Conservation (phyloP, 1,284 basidiomycete species). For the Moniliophthora roreri region DNA sequence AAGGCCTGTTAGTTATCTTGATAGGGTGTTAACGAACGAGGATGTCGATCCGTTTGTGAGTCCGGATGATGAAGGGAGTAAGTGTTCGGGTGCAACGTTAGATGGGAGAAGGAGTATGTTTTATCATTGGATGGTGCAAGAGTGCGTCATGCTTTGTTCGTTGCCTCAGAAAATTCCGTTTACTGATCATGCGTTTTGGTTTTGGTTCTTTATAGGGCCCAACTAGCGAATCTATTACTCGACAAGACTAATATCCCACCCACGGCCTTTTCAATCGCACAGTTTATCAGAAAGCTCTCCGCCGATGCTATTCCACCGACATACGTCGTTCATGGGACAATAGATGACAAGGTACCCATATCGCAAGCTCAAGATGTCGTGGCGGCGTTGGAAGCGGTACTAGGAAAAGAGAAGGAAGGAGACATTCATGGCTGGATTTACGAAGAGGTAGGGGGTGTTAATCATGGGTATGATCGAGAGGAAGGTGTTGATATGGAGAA, state of each 20-base stretch:
- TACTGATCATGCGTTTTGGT: not conserved
- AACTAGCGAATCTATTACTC: constrained; percentile 29
- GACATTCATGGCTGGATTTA: constrained; percentile 24
- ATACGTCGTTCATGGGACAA: constrained; percentile 33
- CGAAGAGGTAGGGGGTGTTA: constrained; percentile 29
- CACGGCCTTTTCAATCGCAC: constrained; percentile 28
- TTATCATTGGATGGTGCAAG: constrained; percentile 39
- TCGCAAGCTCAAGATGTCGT: constrained; percentile 32
- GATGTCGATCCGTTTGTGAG: constrained; percentile 33
- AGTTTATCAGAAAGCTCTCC: constrained; percentile 22
- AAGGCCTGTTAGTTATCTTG: constrained; percentile 30
- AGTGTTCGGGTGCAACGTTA: constrained; percentile 23
- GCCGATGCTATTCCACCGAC: constrained; percentile 26
- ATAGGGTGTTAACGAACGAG: constrained; percentile 25
- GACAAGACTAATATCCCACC: constrained; percentile 30
- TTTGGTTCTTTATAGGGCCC: constrained; percentile 20
- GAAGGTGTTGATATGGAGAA: constrained; percentile 29
- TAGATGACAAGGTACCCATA: constrained; percentile 34
- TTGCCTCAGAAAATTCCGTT: not conserved
- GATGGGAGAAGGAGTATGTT: constrained; percentile 31
- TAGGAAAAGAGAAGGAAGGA: constrained; percentile 11
- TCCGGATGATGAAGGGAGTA: constrained; percentile 21
- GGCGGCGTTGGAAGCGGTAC: constrained; percentile 23
- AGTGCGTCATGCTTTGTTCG: constrained; percentile 22
- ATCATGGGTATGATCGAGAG: constrained; percentile 35